These are phyloP conservation scores for Bidens hawaiensis DNA, from an alignment of 140 eudicot genomes.

Conservation along the genomic window DNA sequence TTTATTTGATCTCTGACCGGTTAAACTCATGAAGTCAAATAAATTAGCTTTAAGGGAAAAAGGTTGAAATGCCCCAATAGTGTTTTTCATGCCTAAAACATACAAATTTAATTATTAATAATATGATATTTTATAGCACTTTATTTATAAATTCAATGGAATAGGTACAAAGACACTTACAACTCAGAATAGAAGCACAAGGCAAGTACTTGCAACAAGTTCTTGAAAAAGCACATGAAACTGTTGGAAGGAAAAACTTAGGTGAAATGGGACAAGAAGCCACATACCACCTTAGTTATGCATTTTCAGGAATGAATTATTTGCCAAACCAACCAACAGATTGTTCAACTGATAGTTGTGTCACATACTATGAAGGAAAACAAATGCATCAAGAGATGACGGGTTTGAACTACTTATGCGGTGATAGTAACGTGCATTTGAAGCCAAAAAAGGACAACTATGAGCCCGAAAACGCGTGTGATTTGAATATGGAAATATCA, in stretches of 20 bases:
- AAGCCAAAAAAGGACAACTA: conserved; percentile 26
- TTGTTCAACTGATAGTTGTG: conserved; percentile 60
- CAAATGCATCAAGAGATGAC: background rate
- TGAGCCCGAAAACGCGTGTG: conserved; percentile 32
- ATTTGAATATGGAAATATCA: conserved; percentile 33
- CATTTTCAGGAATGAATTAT: conserved; percentile 49
- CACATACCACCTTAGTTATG: conserved; percentile 47
- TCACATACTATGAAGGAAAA: conserved; percentile 1
- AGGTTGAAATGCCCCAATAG: background rate
- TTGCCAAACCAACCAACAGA: conserved; percentile 47
- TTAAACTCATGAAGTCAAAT: background rate
- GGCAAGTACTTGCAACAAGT: conserved; percentile 83
- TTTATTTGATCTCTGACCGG: background rate
- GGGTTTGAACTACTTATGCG: background rate
- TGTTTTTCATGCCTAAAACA: background rate
- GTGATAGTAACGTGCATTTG: background rate
- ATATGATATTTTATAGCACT: background rate
- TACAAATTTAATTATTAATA: background rate
- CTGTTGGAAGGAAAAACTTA: conserved; percentile 67
- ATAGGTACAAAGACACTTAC: conserved; percentile 89
- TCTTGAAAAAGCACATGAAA: conserved; percentile 83
- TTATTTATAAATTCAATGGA: background rate
- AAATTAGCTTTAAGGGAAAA: background rate
- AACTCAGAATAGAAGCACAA: conserved; percentile 92
- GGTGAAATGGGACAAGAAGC: conserved; percentile 68